Conservation (phyloP, 176 grass and related monocot genomes). For the Oryza meyeriana region DNA sequence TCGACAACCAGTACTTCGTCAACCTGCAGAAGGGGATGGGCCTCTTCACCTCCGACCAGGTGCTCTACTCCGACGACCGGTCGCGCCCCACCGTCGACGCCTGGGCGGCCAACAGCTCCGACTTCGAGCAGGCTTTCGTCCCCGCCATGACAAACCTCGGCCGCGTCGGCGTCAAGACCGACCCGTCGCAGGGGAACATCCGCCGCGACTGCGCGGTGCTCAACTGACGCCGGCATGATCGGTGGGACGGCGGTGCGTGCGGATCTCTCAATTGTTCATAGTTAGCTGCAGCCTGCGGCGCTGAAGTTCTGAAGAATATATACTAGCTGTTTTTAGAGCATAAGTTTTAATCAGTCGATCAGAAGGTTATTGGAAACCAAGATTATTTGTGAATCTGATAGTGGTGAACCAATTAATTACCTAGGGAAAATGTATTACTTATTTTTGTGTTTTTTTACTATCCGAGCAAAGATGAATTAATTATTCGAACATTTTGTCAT, state of each 20-base stretch:
- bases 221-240: conserved; percentile 25
- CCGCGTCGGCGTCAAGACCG: conserved; percentile 83
- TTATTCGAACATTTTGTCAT: not conserved
- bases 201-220: conserved; percentile 74
- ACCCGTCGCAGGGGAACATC: conserved; percentile 62
- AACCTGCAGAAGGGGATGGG: conserved; percentile 71
- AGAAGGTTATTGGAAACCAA: not conserved
- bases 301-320: not conserved
- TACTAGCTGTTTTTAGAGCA: conserved; percentile 12
- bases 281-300: not conserved
- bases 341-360: conserved; percentile 14
- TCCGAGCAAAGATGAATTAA: not conserved
- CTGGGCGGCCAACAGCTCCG: conserved; percentile 49
- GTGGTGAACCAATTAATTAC: not conserved
- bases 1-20: conserved; percentile 94
- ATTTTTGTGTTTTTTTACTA: not conserved
- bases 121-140: conserved; percentile 66
- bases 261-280: conserved; percentile 11
- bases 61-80: conserved; percentile 62
- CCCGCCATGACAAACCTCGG: conserved; percentile 66
- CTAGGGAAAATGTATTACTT: not conserved
- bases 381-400: not conserved
- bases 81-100: conserved; percentile 58
- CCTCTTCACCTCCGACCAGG: conserved; percentile 77
- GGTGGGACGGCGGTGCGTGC: not conserved